phyloP scores from a whole-genome alignment of 768 basidiomycete genomes.

The Mycena venus region DNA sequence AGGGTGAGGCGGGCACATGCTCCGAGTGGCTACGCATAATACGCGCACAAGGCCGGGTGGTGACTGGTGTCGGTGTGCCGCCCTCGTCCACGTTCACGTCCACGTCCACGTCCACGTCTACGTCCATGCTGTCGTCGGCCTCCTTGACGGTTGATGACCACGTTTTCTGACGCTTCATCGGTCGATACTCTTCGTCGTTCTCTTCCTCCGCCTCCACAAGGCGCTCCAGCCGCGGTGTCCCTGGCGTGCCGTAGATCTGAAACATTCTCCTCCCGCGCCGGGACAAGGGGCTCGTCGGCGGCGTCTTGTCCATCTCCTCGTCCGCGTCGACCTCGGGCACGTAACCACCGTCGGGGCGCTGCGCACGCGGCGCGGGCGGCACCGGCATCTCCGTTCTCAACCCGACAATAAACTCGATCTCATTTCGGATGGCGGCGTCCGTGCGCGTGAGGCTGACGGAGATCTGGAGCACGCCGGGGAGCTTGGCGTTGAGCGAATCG shows the following conservation, averaged over 20 bases:
- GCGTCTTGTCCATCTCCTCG: constrained; percentile 25
- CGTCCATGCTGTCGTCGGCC: constrained; percentile 22
- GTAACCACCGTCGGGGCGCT: constrained; percentile 1
- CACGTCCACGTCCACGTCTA: constrained; percentile 7
- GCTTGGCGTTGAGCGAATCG: constrained; percentile 63
- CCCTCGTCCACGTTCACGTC: constrained; percentile 14
- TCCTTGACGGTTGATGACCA: neutral
- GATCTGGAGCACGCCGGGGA: constrained; percentile 68
- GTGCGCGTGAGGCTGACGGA: constrained; percentile 53
- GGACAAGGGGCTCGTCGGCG: constrained; percentile 22
- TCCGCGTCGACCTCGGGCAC: constrained; percentile 18
- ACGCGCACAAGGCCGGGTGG: neutral
- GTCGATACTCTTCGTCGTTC: constrained; percentile 28
- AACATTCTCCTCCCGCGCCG: constrained; percentile 17
- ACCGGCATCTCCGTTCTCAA: constrained; percentile 51
- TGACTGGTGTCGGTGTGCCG: constrained; percentile 23
- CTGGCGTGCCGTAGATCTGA: constrained; percentile 29
- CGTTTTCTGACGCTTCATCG: constrained; percentile 15
- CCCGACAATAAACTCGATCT: constrained; percentile 74
- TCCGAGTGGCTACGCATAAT: constrained; percentile 4
- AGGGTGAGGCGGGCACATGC: constrained; percentile 16
- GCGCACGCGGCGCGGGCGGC: constrained; percentile 53
- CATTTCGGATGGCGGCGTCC: constrained; percentile 61
- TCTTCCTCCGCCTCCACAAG: constrained; percentile 32
- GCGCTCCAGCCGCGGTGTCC: constrained; percentile 27